phyloP scores from a whole-genome alignment of 345 rosid genomes.

The Lepidium sativum region DNA sequence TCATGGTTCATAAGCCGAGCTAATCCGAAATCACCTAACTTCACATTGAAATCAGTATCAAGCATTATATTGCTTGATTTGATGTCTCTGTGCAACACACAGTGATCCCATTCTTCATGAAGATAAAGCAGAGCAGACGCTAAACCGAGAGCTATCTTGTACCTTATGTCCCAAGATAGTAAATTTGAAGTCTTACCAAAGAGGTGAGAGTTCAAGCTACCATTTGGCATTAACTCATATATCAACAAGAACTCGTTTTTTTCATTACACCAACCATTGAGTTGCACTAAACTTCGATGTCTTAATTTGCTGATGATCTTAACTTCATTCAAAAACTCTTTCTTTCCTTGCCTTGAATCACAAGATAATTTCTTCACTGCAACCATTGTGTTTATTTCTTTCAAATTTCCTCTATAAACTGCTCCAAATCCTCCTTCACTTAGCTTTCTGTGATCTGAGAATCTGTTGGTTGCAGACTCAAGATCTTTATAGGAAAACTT shows the following conservation, averaged over 20 bases:
- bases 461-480: slow-evolving; percentile 27
- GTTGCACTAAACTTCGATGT: slow-evolving; percentile 35
- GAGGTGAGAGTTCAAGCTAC: slow-evolving; percentile 29
- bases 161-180: slow-evolving; percentile 27
- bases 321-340: slow-evolving; percentile 34
- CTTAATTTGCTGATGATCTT: slow-evolving; percentile 27
- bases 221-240: slow-evolving; percentile 34
- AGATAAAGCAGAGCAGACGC: slow-evolving; percentile 34
- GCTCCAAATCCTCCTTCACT: slow-evolving; percentile 43
- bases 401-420: slow-evolving; percentile 29
- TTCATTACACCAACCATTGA: slow-evolving; percentile 41
- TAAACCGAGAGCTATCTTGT: slow-evolving; percentile 23
- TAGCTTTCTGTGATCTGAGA: slow-evolving; percentile 26
- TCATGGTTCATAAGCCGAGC: slow-evolving; percentile 36
- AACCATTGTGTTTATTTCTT: slow-evolving; percentile 10
- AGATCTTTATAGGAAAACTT: slow-evolving; percentile 30
- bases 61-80: slow-evolving; percentile 34
- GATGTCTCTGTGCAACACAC: slow-evolving; percentile 34
- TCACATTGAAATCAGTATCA: slow-evolving; percentile 30
- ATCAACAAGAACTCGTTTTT: slow-evolving; percentile 24
- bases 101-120: slow-evolving; percentile 42
- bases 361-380: slow-evolving; percentile 38
- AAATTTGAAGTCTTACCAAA: slow-evolving; percentile 12
- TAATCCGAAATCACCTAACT: slow-evolving; percentile 44
- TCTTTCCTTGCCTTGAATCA: slow-evolving; percentile 30